phyloP scores from a whole-genome alignment of 352 stramenopile genomes.

The Phytophthora tentaculata region DNA sequence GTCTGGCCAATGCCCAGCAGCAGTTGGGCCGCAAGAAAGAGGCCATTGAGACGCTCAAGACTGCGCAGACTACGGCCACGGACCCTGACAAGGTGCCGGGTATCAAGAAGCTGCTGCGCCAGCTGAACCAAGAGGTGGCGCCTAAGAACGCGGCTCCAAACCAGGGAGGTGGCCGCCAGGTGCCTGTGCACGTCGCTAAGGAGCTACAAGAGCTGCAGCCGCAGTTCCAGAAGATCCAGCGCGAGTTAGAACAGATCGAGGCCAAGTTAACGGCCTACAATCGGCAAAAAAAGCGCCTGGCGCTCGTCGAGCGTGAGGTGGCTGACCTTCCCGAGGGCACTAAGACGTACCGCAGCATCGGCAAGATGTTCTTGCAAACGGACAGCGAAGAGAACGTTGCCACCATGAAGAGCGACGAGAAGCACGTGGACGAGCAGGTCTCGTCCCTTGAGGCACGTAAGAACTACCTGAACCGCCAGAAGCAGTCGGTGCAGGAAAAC shows the following conservation, averaged over 20 bases:
- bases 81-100: slow-evolving; percentile 66
- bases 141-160: slow-evolving; percentile 23
- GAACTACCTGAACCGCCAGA: slow-evolving; percentile 83
- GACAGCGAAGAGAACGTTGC: slow-evolving; percentile 54
- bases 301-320: slow-evolving; percentile 77
- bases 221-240: slow-evolving; percentile 79
- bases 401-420: slow-evolving; percentile 63
- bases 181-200: slow-evolving; percentile 71
- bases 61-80: slow-evolving; percentile 30
- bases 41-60: slow-evolving; percentile 71
- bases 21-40: slow-evolving; percentile 73
- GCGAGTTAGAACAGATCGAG: slow-evolving; percentile 82
- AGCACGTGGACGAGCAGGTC: slow-evolving; percentile 70
- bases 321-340: slow-evolving; percentile 61
- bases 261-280: slow-evolving; percentile 62
- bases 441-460: slow-evolving; percentile 79
- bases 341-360: slow-evolving; percentile 79
- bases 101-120: slow-evolving; percentile 80
- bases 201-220: slow-evolving; percentile 85
- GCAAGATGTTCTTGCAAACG: slow-evolving; percentile 87
- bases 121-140: slow-evolving; percentile 62
- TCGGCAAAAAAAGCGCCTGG: slow-evolving; percentile 80
- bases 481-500: slow-evolving; percentile 81
- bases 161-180: slow-evolving; percentile 39
- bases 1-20: slow-evolving; percentile 82